Evolutionary conservation across 805 yeast species (phyloP).

Genomic region (Candida ortonii): DNA sequence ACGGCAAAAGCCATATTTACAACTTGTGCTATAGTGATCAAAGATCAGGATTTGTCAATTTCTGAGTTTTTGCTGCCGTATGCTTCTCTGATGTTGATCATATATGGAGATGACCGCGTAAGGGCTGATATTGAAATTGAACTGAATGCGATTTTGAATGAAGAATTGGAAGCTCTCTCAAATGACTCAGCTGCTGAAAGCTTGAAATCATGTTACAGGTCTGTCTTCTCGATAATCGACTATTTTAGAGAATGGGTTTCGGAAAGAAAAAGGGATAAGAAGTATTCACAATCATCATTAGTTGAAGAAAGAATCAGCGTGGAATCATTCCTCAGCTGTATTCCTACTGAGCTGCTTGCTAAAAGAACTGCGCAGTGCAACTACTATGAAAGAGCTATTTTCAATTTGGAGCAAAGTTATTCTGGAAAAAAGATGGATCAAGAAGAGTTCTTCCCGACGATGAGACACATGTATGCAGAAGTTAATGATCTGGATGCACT

Average conservation of each 20-base stretch:
- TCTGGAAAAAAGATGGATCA: slow-evolving; percentile 38
- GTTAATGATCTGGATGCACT: slow-evolving; percentile 88
- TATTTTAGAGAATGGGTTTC: slow-evolving; percentile 77
- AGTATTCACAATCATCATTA: slow-evolving; percentile 15
- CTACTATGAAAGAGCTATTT: slow-evolving; percentile 81
- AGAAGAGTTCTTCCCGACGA: slow-evolving; percentile 42
- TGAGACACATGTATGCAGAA: slow-evolving; percentile 81
- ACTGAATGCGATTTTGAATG: slow-evolving; percentile 53
- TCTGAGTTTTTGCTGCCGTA: slow-evolving; percentile 76
- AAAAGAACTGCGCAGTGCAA: slow-evolving; percentile 76
- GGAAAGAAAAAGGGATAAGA: slow-evolving; percentile 33
- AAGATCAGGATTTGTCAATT: slow-evolving; percentile 67
- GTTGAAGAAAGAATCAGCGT: slow-evolving; percentile 37
- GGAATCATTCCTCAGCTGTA: slow-evolving; percentile 45
- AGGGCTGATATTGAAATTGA: slow-evolving; percentile 53
- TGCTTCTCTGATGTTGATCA: slow-evolving; percentile 58
- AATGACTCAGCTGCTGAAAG: slow-evolving; percentile 56
- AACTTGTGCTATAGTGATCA: slow-evolving; percentile 61
- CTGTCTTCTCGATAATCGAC: slow-evolving; percentile 76
- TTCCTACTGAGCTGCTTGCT: slow-evolving; percentile 73
- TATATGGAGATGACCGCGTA: slow-evolving; percentile 37
- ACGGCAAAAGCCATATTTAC: slow-evolving; percentile 49
- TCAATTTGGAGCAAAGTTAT: slow-evolving; percentile 77
- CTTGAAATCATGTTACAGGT: slow-evolving; percentile 62
- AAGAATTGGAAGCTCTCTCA: slow-evolving; percentile 41